Base-by-base conservation (phyloP, 148 eudicot species). In the Chenopodium suecicum region DNA sequence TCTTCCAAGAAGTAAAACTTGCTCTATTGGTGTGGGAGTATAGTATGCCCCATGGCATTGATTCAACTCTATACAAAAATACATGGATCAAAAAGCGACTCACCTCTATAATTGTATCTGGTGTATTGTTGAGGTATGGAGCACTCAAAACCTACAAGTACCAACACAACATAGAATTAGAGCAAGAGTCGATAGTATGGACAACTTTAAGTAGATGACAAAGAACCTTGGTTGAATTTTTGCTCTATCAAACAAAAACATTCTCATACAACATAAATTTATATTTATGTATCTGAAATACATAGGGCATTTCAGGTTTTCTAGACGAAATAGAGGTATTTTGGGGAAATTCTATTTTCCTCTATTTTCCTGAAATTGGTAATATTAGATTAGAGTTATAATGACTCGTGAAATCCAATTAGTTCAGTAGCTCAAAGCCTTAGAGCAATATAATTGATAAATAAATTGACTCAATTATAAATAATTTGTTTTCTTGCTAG, bases 81-180 rank as follows among this genome's bases (percentile, higher is more conserved):
- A 44, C 44, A 68, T 19, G 1, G 72, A 68, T 12, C 20, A 13
- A 17, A 5, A 22, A 27, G 63, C 23, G 32, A 78, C 88, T 87
- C 72, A 91, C 98, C 94, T 92, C 91, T 74, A 78, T 79, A 20
- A 80, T 75, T 23, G 86, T 50, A 12, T 62, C 56, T 7, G 94
- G 85, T 17, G 83, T 79, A 81, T 84, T 85, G 73, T 80, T 82
- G 52, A 94, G 91, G 81, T 94, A 94, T 27, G 98, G 98, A 84
- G 97, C 94, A 81, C 98, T 91, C 84, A 94, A 76, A 67, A 93
- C 95, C 98, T 94, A 86, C 75, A 84, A 86, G 71, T 23, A 56
- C 44, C 58, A 34, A 82, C 22, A 72, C 74, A n/a, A 50, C 44
- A 19, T 11, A 0, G 48, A 70, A 37, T 29, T 34, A 80, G 20